These are phyloP conservation scores for Diaporthe vaccinii DNA, from an alignment of 2,329 filamentous ascomycete genomes.

Conservation along the genomic window DNA sequence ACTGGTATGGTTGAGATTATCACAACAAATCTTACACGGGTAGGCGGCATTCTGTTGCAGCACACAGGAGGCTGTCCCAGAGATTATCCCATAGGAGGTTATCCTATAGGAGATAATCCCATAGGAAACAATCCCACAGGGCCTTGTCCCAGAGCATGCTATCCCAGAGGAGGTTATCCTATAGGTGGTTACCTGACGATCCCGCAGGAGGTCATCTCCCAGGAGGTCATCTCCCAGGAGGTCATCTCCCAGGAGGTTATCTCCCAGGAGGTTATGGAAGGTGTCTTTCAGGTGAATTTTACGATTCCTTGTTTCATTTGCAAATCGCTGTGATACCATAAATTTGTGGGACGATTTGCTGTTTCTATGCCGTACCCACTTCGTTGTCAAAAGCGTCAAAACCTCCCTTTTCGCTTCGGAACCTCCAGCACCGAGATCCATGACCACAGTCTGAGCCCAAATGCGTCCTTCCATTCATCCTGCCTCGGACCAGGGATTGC, in stretches of 20 bases:
- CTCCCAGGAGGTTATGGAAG: neutral
- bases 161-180: neutral
- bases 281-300: neutral
- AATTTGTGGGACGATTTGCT: neutral
- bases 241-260: neutral
- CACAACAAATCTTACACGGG: neutral
- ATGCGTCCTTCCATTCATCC: neutral
- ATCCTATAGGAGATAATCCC: too few relatives aligned
- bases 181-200: too few relatives aligned
- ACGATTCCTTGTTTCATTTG: neutral
- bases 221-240: too few relatives aligned
- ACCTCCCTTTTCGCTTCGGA: neutral
- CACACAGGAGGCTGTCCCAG: neutral
- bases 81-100: neutral
- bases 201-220: neutral
- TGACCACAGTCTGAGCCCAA: neutral
- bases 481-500: neutral
- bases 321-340: neutral
- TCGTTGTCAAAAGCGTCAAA: neutral
- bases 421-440: neutral
- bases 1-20: neutral
- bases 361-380: neutral
- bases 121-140: neutral
- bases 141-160: too few relatives aligned
- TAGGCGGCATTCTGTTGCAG: neutral